Evolutionary conservation across 441 rosid genomes (phyloP), one percentile per base, ranked within the genome.

Genomic region (Viola pubescens): DNA sequence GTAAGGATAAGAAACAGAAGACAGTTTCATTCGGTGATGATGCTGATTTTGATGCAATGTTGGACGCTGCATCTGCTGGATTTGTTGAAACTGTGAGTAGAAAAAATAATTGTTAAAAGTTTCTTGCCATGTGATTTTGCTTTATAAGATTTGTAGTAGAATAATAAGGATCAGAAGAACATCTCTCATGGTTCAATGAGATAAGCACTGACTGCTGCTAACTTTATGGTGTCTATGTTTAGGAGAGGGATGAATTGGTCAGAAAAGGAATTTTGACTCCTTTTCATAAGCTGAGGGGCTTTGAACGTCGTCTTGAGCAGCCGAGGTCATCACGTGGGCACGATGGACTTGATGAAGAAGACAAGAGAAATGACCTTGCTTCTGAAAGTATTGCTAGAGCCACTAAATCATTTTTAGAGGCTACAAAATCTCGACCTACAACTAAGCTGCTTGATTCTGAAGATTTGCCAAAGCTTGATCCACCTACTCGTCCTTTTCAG

Each of bases 181-280:
- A 63, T 39, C 58, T 52, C 9, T 51, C 64, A 53, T 59, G 41
- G 43, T 58, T 53, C 26, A 43, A 59, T 56, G 26, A 55, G 26
- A 16, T 61, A 4, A 54, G 37, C 52, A 37, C 6, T 73, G 19
- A 19, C 9, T 6, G 16, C 26, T 61, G 16, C 61, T 50, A 57
- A 50, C 40, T 61, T 43, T 43, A 7, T 72, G 58, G 14, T 56
- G 49, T 63, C 76, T 70, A 38, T 78, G 73, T 70, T 64, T 78
- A 92, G 96, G 94, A 89, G 88, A 87, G 98, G 82, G 98, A 92
- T 82, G 85, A 86, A 66, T 64, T 92, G 84, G 89, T 92, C 45
- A 82, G 97, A 56, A 92, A 89, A 79, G 97, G 97, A 71, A 77
- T 92, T 54, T 83, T 92, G 66, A 92, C 98, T 72, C 98, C 96